Evolutionary conservation across 371 early-diverging fungal species (phyloP).

Genomic region (Quaeritorhiza haematococci): DNA sequence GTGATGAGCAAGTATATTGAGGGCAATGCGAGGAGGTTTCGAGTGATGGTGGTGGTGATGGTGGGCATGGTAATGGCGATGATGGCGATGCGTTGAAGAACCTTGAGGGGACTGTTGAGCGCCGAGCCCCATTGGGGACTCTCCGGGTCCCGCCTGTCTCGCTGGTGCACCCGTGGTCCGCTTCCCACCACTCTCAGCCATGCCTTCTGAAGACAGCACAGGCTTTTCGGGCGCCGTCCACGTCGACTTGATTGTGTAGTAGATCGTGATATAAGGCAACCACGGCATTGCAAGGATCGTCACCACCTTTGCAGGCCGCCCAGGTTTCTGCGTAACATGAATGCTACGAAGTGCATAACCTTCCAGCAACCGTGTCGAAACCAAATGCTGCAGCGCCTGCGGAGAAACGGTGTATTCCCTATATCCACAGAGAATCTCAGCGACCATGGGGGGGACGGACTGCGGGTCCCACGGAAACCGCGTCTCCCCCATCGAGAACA

Average conservation of each 20-base stretch:
- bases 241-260: constrained; percentile 69
- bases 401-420: constrained; percentile 66
- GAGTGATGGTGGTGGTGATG: no score
- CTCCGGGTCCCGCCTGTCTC: background rate
- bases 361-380: constrained; percentile 72
- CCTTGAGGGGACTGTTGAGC: background rate
- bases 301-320: constrained; percentile 45
- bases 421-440: constrained; percentile 69
- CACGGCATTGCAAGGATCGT: constrained; percentile 67
- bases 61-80: no score
- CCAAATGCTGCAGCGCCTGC: constrained; percentile 58
- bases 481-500: constrained; percentile 19
- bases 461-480: constrained; percentile 84
- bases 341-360: constrained; percentile 59
- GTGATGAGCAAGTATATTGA: constrained; percentile 59
- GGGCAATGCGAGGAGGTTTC: constrained; percentile 50
- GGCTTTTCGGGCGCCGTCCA: no score
- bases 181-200: no score
- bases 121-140: background rate
- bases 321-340: constrained; percentile 10
- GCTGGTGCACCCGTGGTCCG: no score
- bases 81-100: background rate
- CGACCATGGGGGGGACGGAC: constrained; percentile 68
- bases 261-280: constrained; percentile 81
- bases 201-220: no score